Conservation (phyloP, 2,329 filamentous ascomycete species). For the Lizonia empirigonia region DNA sequence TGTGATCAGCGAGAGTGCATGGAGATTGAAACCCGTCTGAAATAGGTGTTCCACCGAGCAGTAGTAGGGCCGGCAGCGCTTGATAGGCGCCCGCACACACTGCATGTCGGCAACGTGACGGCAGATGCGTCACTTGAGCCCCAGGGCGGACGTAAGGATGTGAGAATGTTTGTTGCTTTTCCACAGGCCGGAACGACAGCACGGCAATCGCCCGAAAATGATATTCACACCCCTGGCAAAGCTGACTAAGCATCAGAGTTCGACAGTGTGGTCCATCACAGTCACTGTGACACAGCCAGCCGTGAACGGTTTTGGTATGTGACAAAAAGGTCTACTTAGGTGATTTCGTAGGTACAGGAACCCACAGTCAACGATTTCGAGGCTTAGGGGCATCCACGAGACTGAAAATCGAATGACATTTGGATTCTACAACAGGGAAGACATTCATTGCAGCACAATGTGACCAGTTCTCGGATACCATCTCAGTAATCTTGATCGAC, state of each 20-base stretch:
- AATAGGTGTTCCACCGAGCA: conserved; percentile 8
- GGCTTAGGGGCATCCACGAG: no score
- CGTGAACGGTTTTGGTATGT: not conserved
- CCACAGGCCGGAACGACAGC: not conserved
- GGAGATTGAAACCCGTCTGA: not conserved
- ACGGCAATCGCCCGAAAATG: not conserved
- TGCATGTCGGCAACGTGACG: not conserved
- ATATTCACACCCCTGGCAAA: not conserved
- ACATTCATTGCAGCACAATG: no score
- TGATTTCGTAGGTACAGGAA: no score
- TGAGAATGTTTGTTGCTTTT: not conserved
- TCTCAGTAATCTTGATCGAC: not conserved
- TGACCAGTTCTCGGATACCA: not conserved
- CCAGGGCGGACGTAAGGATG: not conserved
- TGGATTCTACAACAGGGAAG: no score
- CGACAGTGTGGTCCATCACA: not conserved
- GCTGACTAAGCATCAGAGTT: not conserved
- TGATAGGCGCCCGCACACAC: conserved; percentile 12
- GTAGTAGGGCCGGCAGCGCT: conserved; percentile 4
- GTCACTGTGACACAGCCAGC: not conserved
- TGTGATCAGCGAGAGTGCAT: conserved; percentile 8
- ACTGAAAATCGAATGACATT: no score
- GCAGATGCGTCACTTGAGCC: not conserved
- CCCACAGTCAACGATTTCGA: no score
- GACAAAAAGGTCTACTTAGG: no score